Base-by-base conservation (phyloP, 2,329 filamentous ascomycete genomes). In the Pseudopithomyces maydicus region DNA sequence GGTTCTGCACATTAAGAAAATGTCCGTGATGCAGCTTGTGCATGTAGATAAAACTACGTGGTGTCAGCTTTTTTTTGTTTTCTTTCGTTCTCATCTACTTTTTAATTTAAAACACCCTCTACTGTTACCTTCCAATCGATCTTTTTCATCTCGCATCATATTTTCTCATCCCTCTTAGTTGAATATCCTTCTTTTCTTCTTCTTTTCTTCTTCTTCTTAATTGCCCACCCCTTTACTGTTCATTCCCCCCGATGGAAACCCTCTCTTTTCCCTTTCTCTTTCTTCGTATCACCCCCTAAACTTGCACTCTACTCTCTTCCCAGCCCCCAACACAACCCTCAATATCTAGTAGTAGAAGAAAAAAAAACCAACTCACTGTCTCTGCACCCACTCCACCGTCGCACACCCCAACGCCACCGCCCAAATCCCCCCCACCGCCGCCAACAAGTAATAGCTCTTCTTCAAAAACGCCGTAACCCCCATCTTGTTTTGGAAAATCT, bases 1-100 rank as follows among this genome's bases (percentile, higher is more conserved):
- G 91, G 57, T 87, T 82, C 59, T 92, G 85, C 42, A 93, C 74
- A 71, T 96, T 86, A 63, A 89, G 82, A 84, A 87, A 92, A 73
- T 84, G 86, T 2, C 85, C 81, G 2, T 88, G 89, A 61, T 92
- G 88, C 64, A 97, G 74, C 59, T 89, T 90, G 76, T 98, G 89
- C 26, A 89, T 88, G 73, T 98, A 99, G 6, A 97, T 17, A 7
- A 51, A 29, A 33, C 48, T 51, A 4, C 4, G 12, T 6, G 4
- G 14, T 32, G n/a, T 49, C 19, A 49, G 46, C 33, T 32, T 12
- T 44, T 23, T n/a, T 26, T 32, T 11, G 2, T 17, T 15, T 10
- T 41, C n/a, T 6, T 10, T 29, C 26, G 26, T 29, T 29, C 26
- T 29, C 8, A 29, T 29, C 26, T 29, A 29, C 8, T 29, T 29